Evolutionary conservation across 2,329 filamentous ascomycete genomes (phyloP).

Genomic region (Ilyonectria sp.): DNA sequence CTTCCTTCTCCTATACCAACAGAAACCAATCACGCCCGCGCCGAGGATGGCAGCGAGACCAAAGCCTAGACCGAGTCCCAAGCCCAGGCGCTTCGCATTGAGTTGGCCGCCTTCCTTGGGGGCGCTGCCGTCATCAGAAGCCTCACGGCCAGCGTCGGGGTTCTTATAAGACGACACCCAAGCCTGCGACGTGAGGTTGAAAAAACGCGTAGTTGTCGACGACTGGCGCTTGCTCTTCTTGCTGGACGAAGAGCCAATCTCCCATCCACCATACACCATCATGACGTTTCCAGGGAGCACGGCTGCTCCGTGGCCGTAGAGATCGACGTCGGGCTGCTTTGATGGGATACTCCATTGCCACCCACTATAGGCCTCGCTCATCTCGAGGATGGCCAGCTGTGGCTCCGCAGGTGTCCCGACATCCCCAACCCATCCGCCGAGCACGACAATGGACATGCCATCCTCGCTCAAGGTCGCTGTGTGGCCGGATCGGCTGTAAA

Average conservation of each 20-base stretch:
- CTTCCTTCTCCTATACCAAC: conserved; percentile 62
- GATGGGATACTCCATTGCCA: conserved; percentile 81
- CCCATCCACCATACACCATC: conserved; percentile 77
- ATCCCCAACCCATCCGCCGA: conserved; percentile 95
- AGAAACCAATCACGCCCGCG: conserved; percentile 64
- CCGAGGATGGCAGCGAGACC: conserved; percentile 63
- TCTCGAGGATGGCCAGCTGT: conserved; percentile 82
- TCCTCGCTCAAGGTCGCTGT: conserved; percentile 86
- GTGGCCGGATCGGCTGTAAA: conserved; percentile 91
- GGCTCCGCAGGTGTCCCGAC: conserved; percentile 82
- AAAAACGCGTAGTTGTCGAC: conserved; percentile 58
- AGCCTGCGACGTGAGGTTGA: conserved; percentile 70
- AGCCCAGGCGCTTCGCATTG: conserved; percentile 63
- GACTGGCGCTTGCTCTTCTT: conserved; percentile 54
- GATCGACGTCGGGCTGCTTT: conserved; percentile 62
- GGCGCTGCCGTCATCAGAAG: conserved; percentile 37
- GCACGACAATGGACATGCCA: conserved; percentile 81
- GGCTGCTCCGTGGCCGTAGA: conserved; percentile 76
- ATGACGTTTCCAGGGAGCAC: conserved; percentile 77
- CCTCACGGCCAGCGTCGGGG: conserved; percentile 49
- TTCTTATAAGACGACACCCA: conserved; percentile 69
- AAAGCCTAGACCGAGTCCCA: conserved; percentile 77
- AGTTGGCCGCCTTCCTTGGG: conserved; percentile 42
- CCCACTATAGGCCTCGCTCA: conserved; percentile 81
- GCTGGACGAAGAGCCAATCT: conserved; percentile 57